Evolutionary conservation across 1,139 yeast genomes (phyloP), one percentile per base, ranked within the genome.

Genomic region (Groenewaldozyma auringiensis): DNA sequence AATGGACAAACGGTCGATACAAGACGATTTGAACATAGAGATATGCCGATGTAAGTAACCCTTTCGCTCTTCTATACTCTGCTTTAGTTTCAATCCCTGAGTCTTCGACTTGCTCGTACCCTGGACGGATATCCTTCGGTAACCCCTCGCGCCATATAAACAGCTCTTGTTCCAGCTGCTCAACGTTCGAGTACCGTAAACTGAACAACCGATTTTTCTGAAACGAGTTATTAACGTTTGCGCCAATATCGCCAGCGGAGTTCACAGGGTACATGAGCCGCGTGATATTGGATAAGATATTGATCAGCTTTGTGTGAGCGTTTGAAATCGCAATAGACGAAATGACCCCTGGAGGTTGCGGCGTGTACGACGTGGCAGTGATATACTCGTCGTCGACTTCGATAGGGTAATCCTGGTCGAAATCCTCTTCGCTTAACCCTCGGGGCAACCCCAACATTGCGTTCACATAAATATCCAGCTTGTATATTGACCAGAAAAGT

Each of bases 1-100:
- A 87, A 66, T 88, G 96, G 54, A 88, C 86, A 61, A 87, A 88
- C 1, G 96, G 97, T 44, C 97, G 76, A 61, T 89, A 89, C 21
- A 88, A 69, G 60, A 87, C 83, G 45, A 88, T 80, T 61, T 85
- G 89, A 50, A 88, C 86, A 60, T 87, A 94, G 47, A 88, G 70
- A 53, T 83, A 87, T 3, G 95, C 78, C 44, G 88, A 68, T 59
- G 86, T 92, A 17, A 88, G 68, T 44, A 87, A 69, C 53, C 84
- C 74, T 62, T 86, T 86, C 1, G 95, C 94, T 61, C 84, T 76
- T 41, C 76, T 64, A 59, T 80, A 81, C 54, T 80, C 78, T n/a
- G 84, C 75, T 16, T 8, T 35, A 4, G 21, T 4, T 8, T 4
- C 25, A 4, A 11, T 20, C 11, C 38, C 25, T 8, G 9, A 4